These are phyloP conservation scores for Penicillium sp. DNA, from an alignment of 2,329 filamentous ascomycete genomes.

Conservation along the genomic window DNA sequence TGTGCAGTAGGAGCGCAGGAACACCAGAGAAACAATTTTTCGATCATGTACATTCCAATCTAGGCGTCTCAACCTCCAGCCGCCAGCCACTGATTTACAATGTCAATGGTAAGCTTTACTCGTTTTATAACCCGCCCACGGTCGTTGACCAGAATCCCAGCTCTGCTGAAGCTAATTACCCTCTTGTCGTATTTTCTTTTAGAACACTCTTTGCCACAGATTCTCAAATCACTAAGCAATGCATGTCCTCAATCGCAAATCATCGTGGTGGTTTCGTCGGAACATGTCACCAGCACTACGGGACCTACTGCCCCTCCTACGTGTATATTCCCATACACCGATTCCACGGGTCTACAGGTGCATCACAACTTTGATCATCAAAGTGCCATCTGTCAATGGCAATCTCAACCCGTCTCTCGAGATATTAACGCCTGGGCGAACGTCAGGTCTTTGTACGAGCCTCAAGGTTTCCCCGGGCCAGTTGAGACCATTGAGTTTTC, in stretches of 20 bases:
- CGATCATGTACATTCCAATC: too few relatives aligned
- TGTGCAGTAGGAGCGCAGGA: too few relatives aligned
- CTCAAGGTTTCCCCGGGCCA: too few relatives aligned
- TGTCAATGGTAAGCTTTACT: conserved; percentile 12
- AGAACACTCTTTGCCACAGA: conserved; percentile 17
- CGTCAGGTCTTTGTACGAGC: too few relatives aligned
- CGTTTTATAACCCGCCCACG: neutral
- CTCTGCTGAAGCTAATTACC: neutral
- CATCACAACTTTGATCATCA: neutral
- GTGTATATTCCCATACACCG: too few relatives aligned
- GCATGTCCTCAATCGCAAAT: conserved; percentile 14
- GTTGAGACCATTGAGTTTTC: too few relatives aligned
- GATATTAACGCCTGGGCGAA: too few relatives aligned
- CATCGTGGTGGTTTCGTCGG: conserved; percentile 14
- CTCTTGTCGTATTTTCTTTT: too few relatives aligned
- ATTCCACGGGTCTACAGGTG: too few relatives aligned
- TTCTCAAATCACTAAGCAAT: conserved; percentile 12
- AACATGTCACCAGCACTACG: neutral
- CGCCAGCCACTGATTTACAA: conserved; percentile 15
- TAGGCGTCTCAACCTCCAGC: neutral
- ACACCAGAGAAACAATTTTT: too few relatives aligned
- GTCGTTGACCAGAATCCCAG: too few relatives aligned
- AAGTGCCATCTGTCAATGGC: conserved; percentile 3
- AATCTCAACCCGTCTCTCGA: neutral
- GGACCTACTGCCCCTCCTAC: too few relatives aligned